A percentile compares a stretch with the other conserved stretches of the same genome.
These are phyloP conservation scores for Massarina eburnea DNA, from an alignment of 2,329 filamentous ascomycete genomes.

Conservation along the genomic window DNA sequence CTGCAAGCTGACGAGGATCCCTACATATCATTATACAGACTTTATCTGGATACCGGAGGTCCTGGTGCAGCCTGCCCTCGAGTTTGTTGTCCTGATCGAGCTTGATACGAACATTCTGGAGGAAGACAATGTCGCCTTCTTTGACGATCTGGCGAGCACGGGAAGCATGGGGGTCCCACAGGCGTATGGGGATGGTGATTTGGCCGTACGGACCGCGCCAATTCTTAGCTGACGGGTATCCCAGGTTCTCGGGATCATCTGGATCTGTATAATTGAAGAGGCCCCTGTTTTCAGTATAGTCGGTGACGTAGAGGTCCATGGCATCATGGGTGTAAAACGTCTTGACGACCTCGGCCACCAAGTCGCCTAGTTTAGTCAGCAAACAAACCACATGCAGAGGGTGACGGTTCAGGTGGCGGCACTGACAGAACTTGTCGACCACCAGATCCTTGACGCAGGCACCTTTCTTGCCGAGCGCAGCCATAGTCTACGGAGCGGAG, in stretches of 20 bases:
- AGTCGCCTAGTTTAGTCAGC: too few species aligned
- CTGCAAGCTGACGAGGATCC: conserved; percentile 51
- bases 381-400: too few species aligned
- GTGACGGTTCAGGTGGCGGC: too few species aligned
- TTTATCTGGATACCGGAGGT: conserved; percentile 54
- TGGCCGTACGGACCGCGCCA: conserved; percentile 79
- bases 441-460: conserved; percentile 65
- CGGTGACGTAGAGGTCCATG: conserved; percentile 72
- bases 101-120: conserved; percentile 75
- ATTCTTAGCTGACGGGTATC: conserved; percentile 32
- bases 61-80: conserved; percentile 72
- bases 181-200: conserved; percentile 68
- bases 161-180: conserved; percentile 68
- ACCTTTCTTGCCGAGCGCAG: conserved; percentile 33
- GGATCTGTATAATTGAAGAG: conserved; percentile 61
- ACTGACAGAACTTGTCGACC: conserved; percentile 59
- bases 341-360: conserved; percentile 72
- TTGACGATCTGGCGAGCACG: conserved; percentile 60
- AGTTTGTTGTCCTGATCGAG: conserved; percentile 55
- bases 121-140: conserved; percentile 61
- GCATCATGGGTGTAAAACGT: conserved; percentile 45
- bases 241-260: conserved; percentile 24
- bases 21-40: conserved; percentile 60
- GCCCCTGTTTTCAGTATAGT: conserved; percentile 72
- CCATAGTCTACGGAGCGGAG: too few species aligned